Conservation (phyloP, 306 rosid genomes). For the Lathyrus tuberosus region DNA sequence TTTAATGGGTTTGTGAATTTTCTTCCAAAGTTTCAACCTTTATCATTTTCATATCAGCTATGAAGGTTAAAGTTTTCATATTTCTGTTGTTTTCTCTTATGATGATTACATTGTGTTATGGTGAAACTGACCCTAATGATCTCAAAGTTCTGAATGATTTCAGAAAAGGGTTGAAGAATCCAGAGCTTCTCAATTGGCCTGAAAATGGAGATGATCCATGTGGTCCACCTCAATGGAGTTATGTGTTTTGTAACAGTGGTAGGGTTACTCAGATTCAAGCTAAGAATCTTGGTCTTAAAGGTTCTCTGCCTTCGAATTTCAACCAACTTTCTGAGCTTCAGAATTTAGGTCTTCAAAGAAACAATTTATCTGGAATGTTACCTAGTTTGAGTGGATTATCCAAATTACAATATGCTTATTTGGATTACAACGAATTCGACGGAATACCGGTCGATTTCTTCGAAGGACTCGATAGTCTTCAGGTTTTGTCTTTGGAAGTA, state of each 20-base stretch:
- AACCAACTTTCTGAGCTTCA: conserved; percentile 65
- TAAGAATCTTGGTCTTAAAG: conserved; percentile 64
- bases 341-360: conserved; percentile 76
- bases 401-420: conserved; percentile 61
- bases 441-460: conserved; percentile 72
- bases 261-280: conserved; percentile 80
- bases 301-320: conserved; percentile 65
- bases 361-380: conserved; percentile 60
- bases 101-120: conserved; percentile 35
- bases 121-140: conserved; percentile 64
- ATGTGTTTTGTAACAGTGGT: conserved; percentile 62
- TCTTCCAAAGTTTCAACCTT: conserved; percentile 29
- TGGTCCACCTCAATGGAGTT: conserved; percentile 76
- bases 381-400: conserved; percentile 73
- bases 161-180: conserved; percentile 62
- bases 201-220: conserved; percentile 67
- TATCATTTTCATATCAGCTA: conserved; percentile 30
- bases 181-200: conserved; percentile 78
- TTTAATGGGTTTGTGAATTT: conserved; percentile 36
- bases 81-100: conserved; percentile 37
- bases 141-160: conserved; percentile 67
- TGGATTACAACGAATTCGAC: conserved; percentile 67
- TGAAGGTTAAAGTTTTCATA: conserved; percentile 19
- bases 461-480: conserved; percentile 57
- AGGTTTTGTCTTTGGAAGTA: conserved; percentile 58